Conservation (phyloP, 1,284 basidiomycete species). For the Pisolithus thermaeus region DNA sequence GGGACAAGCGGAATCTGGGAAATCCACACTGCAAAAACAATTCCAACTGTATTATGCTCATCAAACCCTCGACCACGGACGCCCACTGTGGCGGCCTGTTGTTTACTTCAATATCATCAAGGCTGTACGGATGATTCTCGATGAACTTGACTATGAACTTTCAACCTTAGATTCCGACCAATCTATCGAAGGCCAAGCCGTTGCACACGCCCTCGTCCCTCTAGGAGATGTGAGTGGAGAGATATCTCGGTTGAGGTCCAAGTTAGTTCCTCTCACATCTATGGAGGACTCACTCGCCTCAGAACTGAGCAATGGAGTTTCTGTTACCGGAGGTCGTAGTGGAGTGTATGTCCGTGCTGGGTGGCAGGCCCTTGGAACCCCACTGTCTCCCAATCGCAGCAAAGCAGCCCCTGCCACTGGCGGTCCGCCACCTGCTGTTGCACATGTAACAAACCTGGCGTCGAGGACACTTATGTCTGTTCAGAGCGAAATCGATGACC, state of each 20-base stretch:
- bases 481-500: slow-evolving; percentile 46
- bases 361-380: slow-evolving; percentile 57
- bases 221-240: slow-evolving; percentile 36
- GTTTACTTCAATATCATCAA: slow-evolving; percentile 79
- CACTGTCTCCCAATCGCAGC: slow-evolving; percentile 34
- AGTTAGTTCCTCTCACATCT: slow-evolving; percentile 57
- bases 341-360: slow-evolving; percentile 63
- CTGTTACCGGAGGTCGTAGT: slow-evolving; percentile 49
- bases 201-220: slow-evolving; percentile 27
- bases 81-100: slow-evolving; percentile 69
- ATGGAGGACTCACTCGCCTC: slow-evolving; percentile 63
- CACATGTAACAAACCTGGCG: slow-evolving; percentile 45
- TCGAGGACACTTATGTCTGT: slow-evolving; percentile 46
- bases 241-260: slow-evolving; percentile 46
- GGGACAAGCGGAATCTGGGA: slow-evolving; percentile 76
- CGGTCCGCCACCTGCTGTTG: slow-evolving; percentile 31
- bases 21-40: slow-evolving; percentile 75
- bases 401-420: slow-evolving; percentile 34
- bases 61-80: slow-evolving; percentile 59
- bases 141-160: slow-evolving; percentile 64
- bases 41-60: slow-evolving; percentile 76
- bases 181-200: slow-evolving; percentile 25
- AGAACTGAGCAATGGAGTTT: slow-evolving; percentile 60
- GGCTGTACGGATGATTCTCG: slow-evolving; percentile 67
- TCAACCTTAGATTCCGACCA: slow-evolving; percentile 24